Conservation (phyloP, 2,329 filamentous ascomycete genomes). For the Penicillium thymicola region DNA sequence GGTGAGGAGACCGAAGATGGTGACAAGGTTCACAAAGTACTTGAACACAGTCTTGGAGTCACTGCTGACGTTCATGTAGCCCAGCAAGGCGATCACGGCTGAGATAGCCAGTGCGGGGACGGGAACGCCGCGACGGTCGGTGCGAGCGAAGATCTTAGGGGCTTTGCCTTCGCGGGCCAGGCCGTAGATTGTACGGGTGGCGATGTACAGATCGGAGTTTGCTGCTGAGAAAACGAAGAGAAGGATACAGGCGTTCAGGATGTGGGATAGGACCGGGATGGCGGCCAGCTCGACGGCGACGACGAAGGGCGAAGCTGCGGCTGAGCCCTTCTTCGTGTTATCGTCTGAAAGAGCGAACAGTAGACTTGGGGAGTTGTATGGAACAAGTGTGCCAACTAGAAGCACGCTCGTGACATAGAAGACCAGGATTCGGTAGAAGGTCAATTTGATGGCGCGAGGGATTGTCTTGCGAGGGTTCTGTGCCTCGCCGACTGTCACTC, state of each 20-base stretch:
- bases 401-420: conserved; percentile 76
- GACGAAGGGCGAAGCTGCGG: conserved; percentile 70
- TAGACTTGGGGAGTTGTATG: conserved; percentile 63
- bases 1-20: conserved; percentile 63
- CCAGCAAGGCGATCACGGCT: conserved; percentile 62
- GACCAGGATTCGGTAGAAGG: conserved; percentile 76
- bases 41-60: conserved; percentile 57
- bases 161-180: conserved; percentile 70
- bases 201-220: conserved; percentile 76
- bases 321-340: conserved; percentile 43
- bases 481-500: conserved; percentile 74
- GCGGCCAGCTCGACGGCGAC: conserved; percentile 65
- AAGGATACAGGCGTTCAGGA: conserved; percentile 71
- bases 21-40: conserved; percentile 67
- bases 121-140: conserved; percentile 69
- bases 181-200: conserved; percentile 69
- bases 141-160: conserved; percentile 67
- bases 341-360: conserved; percentile 43
- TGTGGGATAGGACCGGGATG: conserved; percentile 61
- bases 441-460: conserved; percentile 73
- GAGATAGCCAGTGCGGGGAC: conserved; percentile 62
- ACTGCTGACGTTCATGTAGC: conserved; percentile 63
- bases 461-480: conserved; percentile 76
- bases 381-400: conserved; percentile 72
- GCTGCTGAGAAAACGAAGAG: conserved; percentile 74